Base-by-base conservation (phyloP, 495 filamentous ascomycete genomes). In the Tuber borchii region DNA sequence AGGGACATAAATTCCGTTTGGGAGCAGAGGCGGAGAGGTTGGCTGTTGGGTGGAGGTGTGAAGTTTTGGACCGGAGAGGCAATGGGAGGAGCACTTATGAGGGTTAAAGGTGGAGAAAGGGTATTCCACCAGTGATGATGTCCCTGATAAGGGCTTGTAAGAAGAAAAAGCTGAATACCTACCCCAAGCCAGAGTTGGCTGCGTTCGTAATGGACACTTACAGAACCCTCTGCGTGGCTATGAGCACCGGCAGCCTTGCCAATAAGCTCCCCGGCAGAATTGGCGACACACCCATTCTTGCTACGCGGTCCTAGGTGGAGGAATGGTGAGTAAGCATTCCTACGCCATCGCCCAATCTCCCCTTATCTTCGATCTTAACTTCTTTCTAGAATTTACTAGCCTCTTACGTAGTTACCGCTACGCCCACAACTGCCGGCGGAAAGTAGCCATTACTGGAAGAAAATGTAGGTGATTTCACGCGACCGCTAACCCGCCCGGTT, bases 241-340 rank as follows among this genome's bases (percentile, higher is more conserved):
- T 94, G 0, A 94, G 91, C 76, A 97, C 93, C 0, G 94, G 94
- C 1, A 94, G 94, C 0, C 76, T 96, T 83, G 97, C 93, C 34
- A 97, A 97, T 79, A 97, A 97, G 85, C 82, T 94, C 42, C 91
- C 92, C 0, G 93, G 93, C 1, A 85, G 93, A 19, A 91, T 97
- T 75, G 94, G 94, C 0, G 94, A 97, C 83, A 97, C 94, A 7
- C 93, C 94, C 1, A 92, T 91, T 0, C 85, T 94, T 22, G 94
- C 94, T 5, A 92, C 93, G 3, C 93, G 93, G 17, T 96, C 93
- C 81, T 96, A 93, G 93, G 93, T 93, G 0, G 93, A 96, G 84
- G 88, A 93, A 73, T 96, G 92, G 34, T 37, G 34, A 37, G 34
- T 2, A 37, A 1, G 94, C 76, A 74, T 69, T 56, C 40, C 76